Evolutionary conservation across 352 stramenopile species (phyloP).

Genomic region (Phytopythium helicoides): DNA sequence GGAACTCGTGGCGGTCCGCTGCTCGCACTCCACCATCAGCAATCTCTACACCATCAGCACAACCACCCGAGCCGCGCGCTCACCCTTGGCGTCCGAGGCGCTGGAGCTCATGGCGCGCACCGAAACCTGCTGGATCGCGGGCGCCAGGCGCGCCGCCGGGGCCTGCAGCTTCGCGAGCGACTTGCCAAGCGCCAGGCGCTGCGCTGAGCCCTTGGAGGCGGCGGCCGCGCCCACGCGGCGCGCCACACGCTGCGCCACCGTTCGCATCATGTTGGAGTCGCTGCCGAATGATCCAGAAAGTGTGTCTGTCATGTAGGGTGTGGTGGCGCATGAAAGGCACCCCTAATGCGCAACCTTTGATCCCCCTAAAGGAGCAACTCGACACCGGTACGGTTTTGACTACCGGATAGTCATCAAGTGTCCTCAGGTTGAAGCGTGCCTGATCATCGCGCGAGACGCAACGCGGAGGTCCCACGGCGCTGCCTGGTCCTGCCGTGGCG

Average conservation of each 20-base stretch:
- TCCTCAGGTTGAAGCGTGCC: background rate
- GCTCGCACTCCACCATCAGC: conserved; percentile 1
- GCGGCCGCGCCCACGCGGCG: conserved; percentile 29
- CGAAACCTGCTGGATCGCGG: conserved; percentile 32
- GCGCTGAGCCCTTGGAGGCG: conserved; percentile 8
- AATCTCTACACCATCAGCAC: too few relatives aligned
- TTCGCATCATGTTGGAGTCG: conserved; percentile 42
- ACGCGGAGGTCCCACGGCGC: background rate
- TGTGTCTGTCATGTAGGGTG: background rate
- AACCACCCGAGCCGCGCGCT: too few relatives aligned
- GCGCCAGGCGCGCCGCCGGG: conserved; percentile 11
- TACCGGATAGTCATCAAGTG: too few relatives aligned
- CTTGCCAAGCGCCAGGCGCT: conserved; percentile 10
- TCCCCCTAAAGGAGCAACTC: conserved; percentile 3
- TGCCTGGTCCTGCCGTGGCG: background rate
- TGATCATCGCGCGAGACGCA: conserved; percentile 1
- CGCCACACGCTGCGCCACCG: conserved; percentile 38
- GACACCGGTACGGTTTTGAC: background rate
- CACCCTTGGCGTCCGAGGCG: conserved; percentile 39
- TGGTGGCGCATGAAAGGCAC: background rate
- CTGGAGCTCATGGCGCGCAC: conserved; percentile 35
- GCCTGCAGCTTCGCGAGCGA: conserved; percentile 17
- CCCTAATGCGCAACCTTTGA: conserved; percentile 1
- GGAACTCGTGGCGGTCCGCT: conserved; percentile 89
- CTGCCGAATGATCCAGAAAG: conserved; percentile 2